Evolutionary conservation across 1,284 basidiomycete genomes (phyloP), one percentile per base, ranked within the genome.

Genomic region (Papiliotrema laurentii): DNA sequence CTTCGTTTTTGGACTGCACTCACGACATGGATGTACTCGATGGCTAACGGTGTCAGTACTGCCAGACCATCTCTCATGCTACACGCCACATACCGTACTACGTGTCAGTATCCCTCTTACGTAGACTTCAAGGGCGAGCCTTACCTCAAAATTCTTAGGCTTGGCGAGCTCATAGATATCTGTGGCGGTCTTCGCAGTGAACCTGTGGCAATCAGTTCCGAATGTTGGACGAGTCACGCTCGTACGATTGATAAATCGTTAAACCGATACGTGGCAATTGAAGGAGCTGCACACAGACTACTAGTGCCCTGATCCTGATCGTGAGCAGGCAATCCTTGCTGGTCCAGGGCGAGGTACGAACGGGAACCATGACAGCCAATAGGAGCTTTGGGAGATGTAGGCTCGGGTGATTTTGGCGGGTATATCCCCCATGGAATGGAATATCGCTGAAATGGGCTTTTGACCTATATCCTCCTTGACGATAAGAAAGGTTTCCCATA

Each of bases 341-440:
- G 41, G 3, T n/a, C 13, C 14, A 25, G 25, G 9, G 2, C 7
- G 19, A 9, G 25, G 30, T 19, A 57, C 65, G 45, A 27, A 68
- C 64, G 66, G 66, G 35, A 59, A 68, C 64, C 64, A 68, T 2
- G 63, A 66, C 1, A 68, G 46, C 66, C 66, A 68, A 35, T 66
- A 68, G 2, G 58, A 47, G 43, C 56, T 61, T 33, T 68, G 53
- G 5, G 62, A 58, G 47, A 68, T 68, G 50, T 68, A 68, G n/a
- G 63, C 56, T 34, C 55, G 54, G 1, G 62, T 57, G 28, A 68
- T 50, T 26, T 68, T 58, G 5, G 59, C 59, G 3, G 60, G 61
- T 2, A 64, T 40, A 33, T 63, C 55, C 7, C 60, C 62, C 5
- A 68, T 39, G 30, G 50, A 51, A 11, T 45, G 43, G 21, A 51